Conservation (phyloP, 176 grass and related monocot genomes). For the Hsuehochloa calcarea region DNA sequence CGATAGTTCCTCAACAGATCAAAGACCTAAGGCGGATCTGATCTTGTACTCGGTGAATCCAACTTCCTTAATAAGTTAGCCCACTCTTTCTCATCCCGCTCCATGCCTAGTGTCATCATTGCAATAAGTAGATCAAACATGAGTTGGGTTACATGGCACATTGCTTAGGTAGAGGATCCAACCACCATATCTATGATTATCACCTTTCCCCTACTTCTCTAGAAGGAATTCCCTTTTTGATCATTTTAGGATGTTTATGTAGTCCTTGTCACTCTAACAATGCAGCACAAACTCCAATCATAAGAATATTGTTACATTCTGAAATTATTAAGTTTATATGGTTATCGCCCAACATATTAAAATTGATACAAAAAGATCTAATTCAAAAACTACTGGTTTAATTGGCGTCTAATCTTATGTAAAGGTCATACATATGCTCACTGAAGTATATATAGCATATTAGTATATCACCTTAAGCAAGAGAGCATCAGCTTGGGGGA, state of each 20-base stretch:
- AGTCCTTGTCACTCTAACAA: slow-evolving; percentile 45
- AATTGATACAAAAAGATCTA: too few species aligned
- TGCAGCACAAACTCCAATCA: slow-evolving; percentile 38
- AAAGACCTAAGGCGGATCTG: background rate
- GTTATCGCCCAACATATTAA: too few species aligned
- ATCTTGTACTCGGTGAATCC: slow-evolving; percentile 39
- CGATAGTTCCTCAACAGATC: too few species aligned
- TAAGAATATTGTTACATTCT: background rate
- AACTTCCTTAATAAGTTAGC: background rate
- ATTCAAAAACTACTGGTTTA: too few species aligned
- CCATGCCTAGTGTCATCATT: background rate
- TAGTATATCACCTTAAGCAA: slow-evolving; percentile 50
- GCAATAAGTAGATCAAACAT: slow-evolving; percentile 27
- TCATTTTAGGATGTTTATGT: slow-evolving; percentile 35
- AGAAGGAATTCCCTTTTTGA: slow-evolving; percentile 46
- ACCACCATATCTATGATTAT: slow-evolving; percentile 47
- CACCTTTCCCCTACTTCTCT: slow-evolving; percentile 43
- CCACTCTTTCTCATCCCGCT: slow-evolving; percentile 40
- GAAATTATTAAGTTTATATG: background rate
- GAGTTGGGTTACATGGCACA: slow-evolving; percentile 2
- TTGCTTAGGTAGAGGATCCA: background rate
- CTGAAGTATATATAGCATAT: too few species aligned
- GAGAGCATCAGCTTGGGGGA: slow-evolving; percentile 27
- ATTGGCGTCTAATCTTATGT: too few species aligned
- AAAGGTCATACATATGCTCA: too few species aligned